Percentiles rank a stretch among this genome's conserved stretches.
phyloP scores from a whole-genome alignment of 75 land plant genomes.

The Chamaecyparis obtusa region DNA sequence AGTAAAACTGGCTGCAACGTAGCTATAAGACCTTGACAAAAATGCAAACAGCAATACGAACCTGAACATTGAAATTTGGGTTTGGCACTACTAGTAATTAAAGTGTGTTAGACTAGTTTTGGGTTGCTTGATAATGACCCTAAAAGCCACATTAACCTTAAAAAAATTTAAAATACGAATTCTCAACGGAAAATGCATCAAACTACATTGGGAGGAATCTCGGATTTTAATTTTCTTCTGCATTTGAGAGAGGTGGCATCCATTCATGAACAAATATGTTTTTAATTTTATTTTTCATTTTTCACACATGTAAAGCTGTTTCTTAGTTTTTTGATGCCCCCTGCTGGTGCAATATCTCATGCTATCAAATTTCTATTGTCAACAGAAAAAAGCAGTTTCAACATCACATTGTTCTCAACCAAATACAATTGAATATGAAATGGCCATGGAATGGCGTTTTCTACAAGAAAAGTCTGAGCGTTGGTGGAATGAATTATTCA shows the following conservation, averaged over 20 bases:
- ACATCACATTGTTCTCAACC: conserved; percentile 93
- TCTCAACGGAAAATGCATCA: background rate
- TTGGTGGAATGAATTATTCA: conserved; percentile 33
- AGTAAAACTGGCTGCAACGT: background rate
- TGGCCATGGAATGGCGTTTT: conserved; percentile 85
- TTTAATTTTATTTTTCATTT: background rate
- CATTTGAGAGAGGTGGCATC: background rate
- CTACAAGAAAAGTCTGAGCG: conserved; percentile 41
- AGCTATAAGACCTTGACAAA: too few relatives aligned
- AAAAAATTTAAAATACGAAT: background rate
- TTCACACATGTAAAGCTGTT: background rate
- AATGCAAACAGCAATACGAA: too few relatives aligned
- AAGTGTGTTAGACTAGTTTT: too few relatives aligned
- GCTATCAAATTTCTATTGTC: conserved; percentile 1
- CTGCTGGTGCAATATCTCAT: background rate
- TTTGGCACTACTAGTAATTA: background rate
- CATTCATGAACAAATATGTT: too few relatives aligned
- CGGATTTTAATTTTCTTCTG: background rate
- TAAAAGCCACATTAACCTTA: background rate
- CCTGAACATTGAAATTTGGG: too few relatives aligned
- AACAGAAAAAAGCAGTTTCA: conserved; percentile 79
- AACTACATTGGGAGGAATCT: background rate
- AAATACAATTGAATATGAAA: conserved; percentile 87
- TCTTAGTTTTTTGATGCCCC: background rate
- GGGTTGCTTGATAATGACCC: too few relatives aligned